Conservation (phyloP, 2,329 filamentous ascomycete genomes). For the Achaetomium macrosporum region DNA sequence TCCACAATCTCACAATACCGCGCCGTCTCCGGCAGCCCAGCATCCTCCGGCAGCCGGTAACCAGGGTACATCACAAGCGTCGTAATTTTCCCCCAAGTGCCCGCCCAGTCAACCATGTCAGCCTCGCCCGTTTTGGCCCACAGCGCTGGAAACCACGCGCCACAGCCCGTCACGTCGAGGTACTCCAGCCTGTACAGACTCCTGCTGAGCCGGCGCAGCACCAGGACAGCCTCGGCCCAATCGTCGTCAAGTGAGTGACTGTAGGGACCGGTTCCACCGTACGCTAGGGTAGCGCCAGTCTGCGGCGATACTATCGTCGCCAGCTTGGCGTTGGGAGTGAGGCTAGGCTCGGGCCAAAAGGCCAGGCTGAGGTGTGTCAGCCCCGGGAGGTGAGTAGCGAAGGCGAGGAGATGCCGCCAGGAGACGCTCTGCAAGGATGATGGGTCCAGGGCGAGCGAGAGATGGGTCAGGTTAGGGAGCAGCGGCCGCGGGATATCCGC, state of each 20-base stretch:
- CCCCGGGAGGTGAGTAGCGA: slow-evolving; percentile 46
- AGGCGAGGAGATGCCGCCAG: slow-evolving; percentile 52
- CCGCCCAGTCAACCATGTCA: slow-evolving; percentile 46
- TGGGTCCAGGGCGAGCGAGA: slow-evolving; percentile 47
- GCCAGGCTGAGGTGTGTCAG: slow-evolving; percentile 58
- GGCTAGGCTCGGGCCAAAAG: slow-evolving; percentile 55
- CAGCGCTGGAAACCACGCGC: slow-evolving; percentile 48
- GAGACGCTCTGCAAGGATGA: slow-evolving; percentile 32
- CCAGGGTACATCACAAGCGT: slow-evolving; percentile 42
- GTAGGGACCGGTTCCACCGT: slow-evolving; percentile 51
- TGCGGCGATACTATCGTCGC: slow-evolving; percentile 42
- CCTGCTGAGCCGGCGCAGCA: slow-evolving; percentile 50
- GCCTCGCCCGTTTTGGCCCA: slow-evolving; percentile 31
- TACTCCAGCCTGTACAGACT: slow-evolving; percentile 54
- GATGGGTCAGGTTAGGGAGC: slow-evolving; percentile 53
- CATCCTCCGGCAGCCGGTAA: slow-evolving; percentile 31
- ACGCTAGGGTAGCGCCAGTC: slow-evolving; percentile 40
- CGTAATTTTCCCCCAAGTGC: slow-evolving; percentile 48
- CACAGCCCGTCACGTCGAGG: slow-evolving; percentile 56
- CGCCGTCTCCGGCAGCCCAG: slow-evolving; percentile 3
- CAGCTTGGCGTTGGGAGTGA: slow-evolving; percentile 49
- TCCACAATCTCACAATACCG: slow-evolving; percentile 32
- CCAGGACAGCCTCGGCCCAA: slow-evolving; percentile 52
- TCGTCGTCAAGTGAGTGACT: slow-evolving; percentile 53
- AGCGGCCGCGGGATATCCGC: slow-evolving; percentile 33